phyloP scores from a whole-genome alignment of 2,329 filamentous ascomycete species.

The Penicillium digitatum region DNA sequence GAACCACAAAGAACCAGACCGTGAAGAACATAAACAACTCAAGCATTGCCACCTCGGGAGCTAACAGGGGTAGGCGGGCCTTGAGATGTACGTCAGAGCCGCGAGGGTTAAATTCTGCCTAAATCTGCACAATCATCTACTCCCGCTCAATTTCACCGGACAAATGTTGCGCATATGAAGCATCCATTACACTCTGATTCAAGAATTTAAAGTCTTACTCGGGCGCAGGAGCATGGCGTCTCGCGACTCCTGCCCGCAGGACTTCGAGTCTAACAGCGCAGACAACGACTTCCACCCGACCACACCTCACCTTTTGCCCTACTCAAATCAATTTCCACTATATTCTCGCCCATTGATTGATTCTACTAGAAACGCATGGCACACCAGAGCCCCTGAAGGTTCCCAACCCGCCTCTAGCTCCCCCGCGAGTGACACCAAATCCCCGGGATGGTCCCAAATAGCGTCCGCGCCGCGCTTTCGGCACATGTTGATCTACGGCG shows the following conservation, averaged over 20 bases:
- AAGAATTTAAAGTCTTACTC: not conserved
- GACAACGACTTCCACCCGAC: conserved; percentile 18
- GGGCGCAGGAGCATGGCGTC: not conserved
- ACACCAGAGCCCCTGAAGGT: conserved; percentile 19
- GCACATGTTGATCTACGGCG: conserved; percentile 34
- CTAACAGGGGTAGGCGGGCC: not conserved
- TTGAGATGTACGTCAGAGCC: conserved; percentile 1
- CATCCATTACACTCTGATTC: not conserved
- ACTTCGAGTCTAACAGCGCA: conserved; percentile 29
- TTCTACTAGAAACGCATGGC: conserved; percentile 41
- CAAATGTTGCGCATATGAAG: not conserved
- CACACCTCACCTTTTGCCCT: conserved; percentile 9
- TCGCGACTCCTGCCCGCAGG: not conserved
- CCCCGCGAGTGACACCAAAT: conserved; percentile 13
- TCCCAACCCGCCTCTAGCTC: conserved; percentile 22
- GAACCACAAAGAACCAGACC: no score
- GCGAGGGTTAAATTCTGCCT: not conserved
- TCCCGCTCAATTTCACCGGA: not conserved
- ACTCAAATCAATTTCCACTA: conserved; percentile 12
- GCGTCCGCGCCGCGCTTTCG: conserved; percentile 41
- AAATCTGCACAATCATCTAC: not conserved
- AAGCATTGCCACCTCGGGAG: not conserved
- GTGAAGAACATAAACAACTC: not conserved
- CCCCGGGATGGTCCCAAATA: conserved; percentile 26
- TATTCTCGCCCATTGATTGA: conserved; percentile 36